Evolutionary conservation across 202 grass and related monocot species (phyloP), one percentile per base, ranked within the genome.

Genomic region (Hordeum pubiflorum): DNA sequence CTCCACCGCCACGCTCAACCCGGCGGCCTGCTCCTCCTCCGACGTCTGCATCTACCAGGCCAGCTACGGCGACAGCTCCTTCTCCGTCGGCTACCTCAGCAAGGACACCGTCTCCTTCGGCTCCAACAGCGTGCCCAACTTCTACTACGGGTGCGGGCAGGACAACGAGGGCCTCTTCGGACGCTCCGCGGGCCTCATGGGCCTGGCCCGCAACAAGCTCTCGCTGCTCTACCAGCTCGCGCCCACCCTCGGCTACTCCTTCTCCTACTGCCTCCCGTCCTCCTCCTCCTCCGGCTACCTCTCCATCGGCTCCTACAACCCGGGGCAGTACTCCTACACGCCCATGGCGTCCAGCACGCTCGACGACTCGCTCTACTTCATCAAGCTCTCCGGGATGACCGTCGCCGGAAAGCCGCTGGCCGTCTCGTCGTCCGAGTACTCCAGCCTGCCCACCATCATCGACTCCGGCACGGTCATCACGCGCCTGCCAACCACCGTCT

Each of bases 41-140:
- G 77, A 89, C 77, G 86, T 91, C 74, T 94, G 92, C 88, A 67
- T 94, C 84, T 94, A 94, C 68, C 89, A 94, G 74, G 91, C 89
- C 57, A 94, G 86, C 86, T 94, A 94, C 88, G 91, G 91, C 24
- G 91, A 94, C 80, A 91, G 84, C 84, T 94, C 92, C 75, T 94
- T 87, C 84, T 94, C 92, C 38, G 77, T 87, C 12, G 92, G 92
- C 0, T 94, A 94, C 63, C 89, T 94, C 36, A 86, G 86, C 88
- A 88, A 69, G 84, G 92, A 94, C 77, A 94, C 89, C 43, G 76
- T 94, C 10, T 73, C 84, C 7, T 72, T 94, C 24, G 84, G 84
- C 17, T 63, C 84, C 6, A 76, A 4, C 59, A 44, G 31, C 40
- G 14, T 88, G 6, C 66, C 84, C 7, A 85, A 83, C 68, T 93